A percentile compares a stretch with the other conserved stretches of the same genome.
These are phyloP conservation scores for Aquilaria yunnanensis DNA, from an alignment of 345 rosid species.

Conservation along the genomic window DNA sequence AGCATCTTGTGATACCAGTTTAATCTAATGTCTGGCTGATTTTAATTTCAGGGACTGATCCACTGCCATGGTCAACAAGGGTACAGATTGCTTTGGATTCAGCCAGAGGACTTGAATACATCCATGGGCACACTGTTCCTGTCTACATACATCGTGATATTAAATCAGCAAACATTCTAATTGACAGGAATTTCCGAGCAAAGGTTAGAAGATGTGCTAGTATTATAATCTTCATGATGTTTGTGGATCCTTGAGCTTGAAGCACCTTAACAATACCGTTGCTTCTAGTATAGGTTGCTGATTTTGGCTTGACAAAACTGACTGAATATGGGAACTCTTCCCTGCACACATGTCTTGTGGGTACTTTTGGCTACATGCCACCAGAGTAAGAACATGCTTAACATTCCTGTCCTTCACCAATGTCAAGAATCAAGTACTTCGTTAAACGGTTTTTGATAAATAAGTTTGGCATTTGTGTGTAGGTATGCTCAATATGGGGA, in stretches of 20 bases:
- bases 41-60: slow-evolving; percentile 47
- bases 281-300: slow-evolving; percentile 62
- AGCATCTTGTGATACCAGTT: neutral
- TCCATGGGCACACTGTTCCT: slow-evolving; percentile 95
- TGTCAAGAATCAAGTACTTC: neutral
- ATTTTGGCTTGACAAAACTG: slow-evolving; percentile 86
- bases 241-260: neutral
- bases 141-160: slow-evolving; percentile 94
- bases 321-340: slow-evolving; percentile 72
- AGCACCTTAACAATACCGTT: neutral
- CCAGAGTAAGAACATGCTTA: slow-evolving; percentile 63
- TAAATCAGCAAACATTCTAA: slow-evolving; percentile 87
- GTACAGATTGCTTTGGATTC: slow-evolving; percentile 94
- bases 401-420: neutral
- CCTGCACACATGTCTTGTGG: slow-evolving; percentile 66
- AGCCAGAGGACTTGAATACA: slow-evolving; percentile 97
- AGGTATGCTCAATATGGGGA: slow-evolving; percentile 87
- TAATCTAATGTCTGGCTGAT: slow-evolving; percentile 8
- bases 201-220: slow-evolving; percentile 37
- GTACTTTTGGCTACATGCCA: slow-evolving; percentile 99
- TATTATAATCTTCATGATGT: neutral
- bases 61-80: slow-evolving; percentile 72
- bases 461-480: neutral
- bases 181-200: slow-evolving; percentile 74
- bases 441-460: neutral